Conservation (phyloP, 1,284 basidiomycete genomes). For the Ustilago cynodontis region DNA sequence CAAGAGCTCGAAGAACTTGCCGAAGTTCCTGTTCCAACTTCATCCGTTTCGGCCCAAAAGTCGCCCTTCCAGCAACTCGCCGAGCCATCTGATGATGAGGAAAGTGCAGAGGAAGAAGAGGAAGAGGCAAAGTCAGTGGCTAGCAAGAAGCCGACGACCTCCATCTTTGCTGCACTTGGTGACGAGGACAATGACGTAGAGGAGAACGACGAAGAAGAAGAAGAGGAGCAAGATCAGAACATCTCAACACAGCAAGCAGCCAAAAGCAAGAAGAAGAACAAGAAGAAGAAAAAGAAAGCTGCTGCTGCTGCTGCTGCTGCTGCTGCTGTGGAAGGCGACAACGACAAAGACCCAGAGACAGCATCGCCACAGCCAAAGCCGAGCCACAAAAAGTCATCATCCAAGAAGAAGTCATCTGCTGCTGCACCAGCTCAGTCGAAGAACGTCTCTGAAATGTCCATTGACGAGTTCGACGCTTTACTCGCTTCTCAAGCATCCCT, state of each 20-base stretch:
- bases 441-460: constrained; percentile 64
- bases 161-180: constrained; percentile 56
- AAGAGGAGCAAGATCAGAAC: constrained; percentile 34
- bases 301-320: constrained; percentile 36
- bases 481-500: constrained; percentile 57
- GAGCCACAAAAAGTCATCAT: constrained; percentile 34
- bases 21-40: constrained; percentile 17
- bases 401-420: constrained; percentile 26
- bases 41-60: constrained; percentile 18
- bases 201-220: constrained; percentile 32
- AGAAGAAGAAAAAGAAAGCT: constrained; percentile 66
- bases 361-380: constrained; percentile 4
- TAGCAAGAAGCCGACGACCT: constrained; percentile 12
- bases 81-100: constrained; percentile 18
- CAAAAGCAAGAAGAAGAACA: constrained; percentile 48
- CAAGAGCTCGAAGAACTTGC: constrained; percentile 62
- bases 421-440: constrained; percentile 16
- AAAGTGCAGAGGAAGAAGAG: constrained; percentile 18
- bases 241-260: constrained; percentile 27
- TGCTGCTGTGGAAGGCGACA: not conserved
- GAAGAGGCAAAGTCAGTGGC: not conserved
- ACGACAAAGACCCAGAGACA: not conserved
- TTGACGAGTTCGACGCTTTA: constrained; percentile 64
- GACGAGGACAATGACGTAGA: constrained; percentile 29
- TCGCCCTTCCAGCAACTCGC: constrained; percentile 27